A percentile compares a stretch with the other conserved stretches of the same genome.
phyloP scores from a whole-genome alignment of 768 basidiomycete genomes.

The Clitopilus hobsonii region DNA sequence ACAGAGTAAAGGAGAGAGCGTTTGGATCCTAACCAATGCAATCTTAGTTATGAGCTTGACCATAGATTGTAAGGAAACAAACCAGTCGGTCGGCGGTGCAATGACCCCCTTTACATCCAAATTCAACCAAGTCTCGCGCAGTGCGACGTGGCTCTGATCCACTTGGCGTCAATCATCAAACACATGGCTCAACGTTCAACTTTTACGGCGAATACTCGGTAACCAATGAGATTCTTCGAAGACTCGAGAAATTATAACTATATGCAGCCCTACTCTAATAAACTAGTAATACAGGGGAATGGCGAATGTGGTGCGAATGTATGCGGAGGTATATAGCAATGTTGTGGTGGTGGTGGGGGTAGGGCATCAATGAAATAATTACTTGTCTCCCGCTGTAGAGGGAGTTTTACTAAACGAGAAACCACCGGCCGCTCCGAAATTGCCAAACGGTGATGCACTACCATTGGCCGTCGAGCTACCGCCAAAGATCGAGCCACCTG shows the following conservation, averaged over 20 bases:
- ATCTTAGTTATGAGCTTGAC: not conserved
- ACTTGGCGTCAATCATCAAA: not conserved
- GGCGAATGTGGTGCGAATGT: conserved; percentile 5
- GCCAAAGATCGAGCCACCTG: conserved; percentile 15
- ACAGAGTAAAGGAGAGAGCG: not conserved
- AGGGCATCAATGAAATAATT: not conserved
- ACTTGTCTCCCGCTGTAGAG: conserved; percentile 12
- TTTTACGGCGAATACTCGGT: not conserved
- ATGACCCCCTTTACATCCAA: not conserved
- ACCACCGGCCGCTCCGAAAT: not conserved
- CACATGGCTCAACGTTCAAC: not conserved
- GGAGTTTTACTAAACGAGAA: conserved; percentile 16
- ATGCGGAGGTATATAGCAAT: conserved; percentile 5
- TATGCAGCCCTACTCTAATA: conserved; percentile 1
- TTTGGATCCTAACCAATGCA: not conserved
- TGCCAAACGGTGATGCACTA: not conserved
- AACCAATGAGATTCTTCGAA: not conserved
- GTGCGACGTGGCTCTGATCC: not conserved
- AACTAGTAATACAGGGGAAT: conserved; percentile 1
- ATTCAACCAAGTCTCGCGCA: not conserved
- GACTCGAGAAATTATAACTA: not conserved
- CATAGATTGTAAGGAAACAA: not conserved
- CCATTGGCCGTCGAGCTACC: conserved; percentile 6
- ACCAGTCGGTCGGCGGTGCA: not conserved
- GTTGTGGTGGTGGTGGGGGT: not conserved